Evolutionary conservation across 306 rosid species (phyloP), one percentile per base, ranked within the genome.

Genomic region (Corylus heterophylla): DNA sequence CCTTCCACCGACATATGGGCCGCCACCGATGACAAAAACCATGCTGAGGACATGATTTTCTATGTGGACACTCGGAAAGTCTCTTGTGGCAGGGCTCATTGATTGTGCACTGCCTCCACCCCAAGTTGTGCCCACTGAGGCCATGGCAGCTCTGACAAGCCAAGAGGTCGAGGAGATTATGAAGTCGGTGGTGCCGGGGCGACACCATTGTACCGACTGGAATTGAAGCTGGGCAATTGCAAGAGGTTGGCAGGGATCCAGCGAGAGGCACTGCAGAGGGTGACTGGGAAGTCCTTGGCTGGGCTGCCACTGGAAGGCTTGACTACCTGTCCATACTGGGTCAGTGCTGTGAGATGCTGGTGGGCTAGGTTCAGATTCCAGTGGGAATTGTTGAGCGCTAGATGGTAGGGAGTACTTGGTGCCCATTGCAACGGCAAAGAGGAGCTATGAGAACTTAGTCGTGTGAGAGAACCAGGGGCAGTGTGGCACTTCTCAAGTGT

Each of bases 261-360:
- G 31, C 85, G 90, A 1, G 87, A 81, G 82, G 93, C 89, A 2
- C 79, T 92, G 72, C 93, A 94, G 84, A 89, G 86, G 64, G 4
- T 74, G 1, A 78, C 90, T 0, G 84, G 92, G 2, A 87, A 76
- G 79, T 89, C 92, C 6, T 81, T 94, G 0, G n/a, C 75, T 4
- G 95, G 91, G 11, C 71, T 94, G 22, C 98, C 98, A 0, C 49
- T 89, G n/a, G 95, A 91, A 12, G 92, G 94, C 7, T 92, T 92
- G 89, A 94, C 79, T 94, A 92, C 54, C 95, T 78, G 1, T 85
- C 98, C 0, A 91, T 94, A 29, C 62, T 92, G 69, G 98, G 97
- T 0, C 97, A 94, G 90, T 94, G 98, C 83, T 94, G 97, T 7
- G 98, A 94, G 77, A 92, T 92, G 97, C 98, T 97, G 17, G 70